A percentile compares a stretch with the other conserved stretches of the same genome.
phyloP scores from a whole-genome alignment of 148 eudicot species.

The Vaccinium corymbosum region DNA sequence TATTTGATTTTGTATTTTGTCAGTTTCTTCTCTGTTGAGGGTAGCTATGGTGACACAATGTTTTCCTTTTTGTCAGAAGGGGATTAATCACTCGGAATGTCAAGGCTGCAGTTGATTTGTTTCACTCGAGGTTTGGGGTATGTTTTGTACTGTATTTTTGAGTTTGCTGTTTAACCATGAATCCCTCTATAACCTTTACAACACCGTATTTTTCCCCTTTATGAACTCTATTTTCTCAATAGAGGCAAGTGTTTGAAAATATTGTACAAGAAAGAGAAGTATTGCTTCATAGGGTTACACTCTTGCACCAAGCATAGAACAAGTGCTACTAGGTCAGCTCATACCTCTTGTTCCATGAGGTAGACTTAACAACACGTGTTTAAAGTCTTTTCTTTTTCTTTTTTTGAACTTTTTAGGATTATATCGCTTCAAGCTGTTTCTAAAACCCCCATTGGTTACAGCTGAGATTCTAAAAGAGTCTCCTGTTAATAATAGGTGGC shows the following conservation, averaged over 20 bases:
- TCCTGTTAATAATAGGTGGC: not conserved
- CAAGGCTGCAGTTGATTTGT: slow-evolving; percentile 78
- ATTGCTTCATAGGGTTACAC: not conserved
- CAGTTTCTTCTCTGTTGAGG: not conserved
- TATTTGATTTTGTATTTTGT: slow-evolving; percentile 7
- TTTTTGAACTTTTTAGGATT: not conserved
- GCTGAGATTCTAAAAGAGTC: not conserved
- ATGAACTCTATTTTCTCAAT: not conserved
- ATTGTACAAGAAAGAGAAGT: not conserved
- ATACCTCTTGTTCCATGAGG: not conserved
- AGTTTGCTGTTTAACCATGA: not conserved
- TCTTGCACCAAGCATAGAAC: not conserved
- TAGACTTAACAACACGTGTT: not conserved
- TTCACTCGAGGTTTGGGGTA: slow-evolving; percentile 85
- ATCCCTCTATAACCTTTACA: not conserved
- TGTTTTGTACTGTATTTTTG: slow-evolving; percentile 13
- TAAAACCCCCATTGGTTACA: not conserved
- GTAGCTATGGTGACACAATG: not conserved
- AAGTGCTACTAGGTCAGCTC: not conserved
- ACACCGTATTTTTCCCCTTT: not conserved
- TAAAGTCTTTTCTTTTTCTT: not conserved
- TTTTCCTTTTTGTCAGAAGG: slow-evolving; percentile 48
- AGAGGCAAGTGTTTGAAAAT: not conserved
- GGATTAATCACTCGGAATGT: slow-evolving; percentile 96
- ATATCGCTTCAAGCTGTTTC: not conserved